phyloP scores from a whole-genome alignment of 352 stramenopile species.

The Phytopythium ostracodes region DNA sequence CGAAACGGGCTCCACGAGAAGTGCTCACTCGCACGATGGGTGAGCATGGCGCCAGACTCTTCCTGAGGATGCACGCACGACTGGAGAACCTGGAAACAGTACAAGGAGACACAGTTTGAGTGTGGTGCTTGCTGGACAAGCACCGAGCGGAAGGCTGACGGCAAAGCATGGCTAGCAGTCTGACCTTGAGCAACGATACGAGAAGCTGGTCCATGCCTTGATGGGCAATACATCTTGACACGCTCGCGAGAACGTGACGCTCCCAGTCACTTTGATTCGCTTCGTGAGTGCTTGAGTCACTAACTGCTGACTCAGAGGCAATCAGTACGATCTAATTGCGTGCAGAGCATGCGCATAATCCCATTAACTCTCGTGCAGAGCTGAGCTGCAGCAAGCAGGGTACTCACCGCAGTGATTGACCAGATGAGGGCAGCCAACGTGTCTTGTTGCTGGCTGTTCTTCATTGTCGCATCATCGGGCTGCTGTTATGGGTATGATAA shows the following conservation, averaged over 20 bases:
- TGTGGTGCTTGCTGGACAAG: not conserved
- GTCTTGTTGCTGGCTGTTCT: not conserved
- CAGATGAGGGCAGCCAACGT: not conserved
- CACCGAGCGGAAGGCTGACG: not conserved
- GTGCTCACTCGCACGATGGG: not conserved
- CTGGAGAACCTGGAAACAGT: not conserved
- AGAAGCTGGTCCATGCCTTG: not conserved
- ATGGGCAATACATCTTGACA: not conserved
- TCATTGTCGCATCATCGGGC: not conserved
- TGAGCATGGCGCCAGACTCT: too few species aligned
- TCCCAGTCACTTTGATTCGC: not conserved
- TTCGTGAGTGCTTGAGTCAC: not conserved
- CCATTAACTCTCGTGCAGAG: too few species aligned
- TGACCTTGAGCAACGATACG: not conserved
- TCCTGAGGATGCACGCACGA: not conserved
- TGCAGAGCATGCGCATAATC: too few species aligned
- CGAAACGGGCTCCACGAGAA: conserved; percentile 46
- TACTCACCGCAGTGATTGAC: not conserved
- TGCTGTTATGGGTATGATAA: not conserved
- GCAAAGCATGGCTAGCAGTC: not conserved
- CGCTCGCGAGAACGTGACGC: not conserved
- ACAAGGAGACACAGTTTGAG: not conserved
- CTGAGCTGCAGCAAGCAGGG: too few species aligned
- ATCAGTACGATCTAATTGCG: not conserved
- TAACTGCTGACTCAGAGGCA: not conserved